Conservation (phyloP, 225 moss, liverwort and hornwort genomes). For the Antitrichia curtipendula region DNA sequence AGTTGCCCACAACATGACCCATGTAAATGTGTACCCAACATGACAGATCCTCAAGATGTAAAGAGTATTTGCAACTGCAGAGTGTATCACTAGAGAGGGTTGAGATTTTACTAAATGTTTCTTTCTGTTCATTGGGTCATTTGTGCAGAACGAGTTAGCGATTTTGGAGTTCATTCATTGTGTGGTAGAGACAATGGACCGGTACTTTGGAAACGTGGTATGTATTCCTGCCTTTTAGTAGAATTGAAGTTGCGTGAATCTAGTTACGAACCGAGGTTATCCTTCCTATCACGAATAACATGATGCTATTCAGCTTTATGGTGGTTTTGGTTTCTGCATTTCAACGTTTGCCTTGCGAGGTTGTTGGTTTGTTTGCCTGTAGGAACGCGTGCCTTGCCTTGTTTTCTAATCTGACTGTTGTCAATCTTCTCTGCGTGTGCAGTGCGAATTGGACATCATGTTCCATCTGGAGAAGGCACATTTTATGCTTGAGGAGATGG, state of each 20-base stretch:
- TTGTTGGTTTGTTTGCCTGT: neutral
- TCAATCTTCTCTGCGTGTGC: neutral
- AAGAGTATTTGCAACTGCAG: neutral
- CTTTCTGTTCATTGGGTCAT: neutral
- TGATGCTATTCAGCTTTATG: neutral
- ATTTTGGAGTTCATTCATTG: conserved; percentile 98
- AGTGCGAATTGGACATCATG: conserved; percentile 98
- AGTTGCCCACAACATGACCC: neutral
- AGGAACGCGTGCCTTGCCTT: neutral
- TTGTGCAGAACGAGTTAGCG: conserved; percentile 82
- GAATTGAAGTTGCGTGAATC: neutral
- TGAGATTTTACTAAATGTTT: neutral
- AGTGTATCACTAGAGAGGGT: neutral
- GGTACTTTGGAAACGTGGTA: conserved; percentile 96
- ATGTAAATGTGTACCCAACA: neutral
- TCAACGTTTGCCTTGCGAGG: neutral
- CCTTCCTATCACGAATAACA: neutral
- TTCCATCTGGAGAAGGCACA: conserved; percentile 89
- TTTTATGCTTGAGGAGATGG: conserved; percentile 97
- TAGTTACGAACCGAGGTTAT: neutral
- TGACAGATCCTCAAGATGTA: neutral
- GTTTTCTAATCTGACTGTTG: neutral
- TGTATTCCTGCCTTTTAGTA: neutral
- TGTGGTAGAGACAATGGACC: conserved; percentile 92
- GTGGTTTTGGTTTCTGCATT: neutral